A percentile compares a stretch with the other conserved stretches of the same genome.
Evolutionary conservation across 495 filamentous ascomycete species (phyloP).

Genomic region (Parathielavia appendiculata): DNA sequence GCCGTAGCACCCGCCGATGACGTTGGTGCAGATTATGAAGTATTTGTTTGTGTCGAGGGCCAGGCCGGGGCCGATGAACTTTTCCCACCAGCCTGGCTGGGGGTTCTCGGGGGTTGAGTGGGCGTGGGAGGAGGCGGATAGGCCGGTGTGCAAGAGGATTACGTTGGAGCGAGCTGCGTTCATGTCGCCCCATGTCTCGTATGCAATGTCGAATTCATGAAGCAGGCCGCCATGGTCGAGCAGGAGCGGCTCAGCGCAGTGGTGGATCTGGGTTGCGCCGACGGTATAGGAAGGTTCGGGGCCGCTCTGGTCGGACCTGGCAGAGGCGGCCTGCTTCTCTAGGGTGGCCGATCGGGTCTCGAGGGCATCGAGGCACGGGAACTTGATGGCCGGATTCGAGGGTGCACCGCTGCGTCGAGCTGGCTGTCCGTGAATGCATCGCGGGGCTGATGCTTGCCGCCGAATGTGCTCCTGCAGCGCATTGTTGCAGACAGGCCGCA

Average conservation of each 20-base stretch:
- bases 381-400: conserved; percentile 87
- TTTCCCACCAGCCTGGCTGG: conserved; percentile 97
- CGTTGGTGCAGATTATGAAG: conserved; percentile 93
- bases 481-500: conserved; percentile 11
- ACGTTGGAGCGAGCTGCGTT: conserved; percentile 82
- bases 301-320: conserved; percentile 58
- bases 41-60: conserved; percentile 89
- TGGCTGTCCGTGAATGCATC: conserved; percentile 32
- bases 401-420: conserved; percentile 41
- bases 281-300: conserved; percentile 94
- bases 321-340: conserved; percentile 47
- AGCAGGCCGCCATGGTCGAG: conserved; percentile 93
- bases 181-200: conserved; percentile 86
- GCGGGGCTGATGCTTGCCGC: conserved; percentile 4
- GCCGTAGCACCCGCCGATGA: conserved; percentile 93
- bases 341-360: conserved; percentile 80
- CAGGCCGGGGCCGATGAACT: conserved; percentile 87
- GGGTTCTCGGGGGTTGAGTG: conserved; percentile 81
- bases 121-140: conserved; percentile 93
- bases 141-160: conserved; percentile 87
- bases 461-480: conserved; percentile 12
- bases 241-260: conserved; percentile 65
- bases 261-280: conserved; percentile 71
- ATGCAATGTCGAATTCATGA: conserved; percentile 80
- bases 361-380: conserved; percentile 90